Conservation (phyloP, 108 stramenopile species). For the Skeletonema potamos region DNA sequence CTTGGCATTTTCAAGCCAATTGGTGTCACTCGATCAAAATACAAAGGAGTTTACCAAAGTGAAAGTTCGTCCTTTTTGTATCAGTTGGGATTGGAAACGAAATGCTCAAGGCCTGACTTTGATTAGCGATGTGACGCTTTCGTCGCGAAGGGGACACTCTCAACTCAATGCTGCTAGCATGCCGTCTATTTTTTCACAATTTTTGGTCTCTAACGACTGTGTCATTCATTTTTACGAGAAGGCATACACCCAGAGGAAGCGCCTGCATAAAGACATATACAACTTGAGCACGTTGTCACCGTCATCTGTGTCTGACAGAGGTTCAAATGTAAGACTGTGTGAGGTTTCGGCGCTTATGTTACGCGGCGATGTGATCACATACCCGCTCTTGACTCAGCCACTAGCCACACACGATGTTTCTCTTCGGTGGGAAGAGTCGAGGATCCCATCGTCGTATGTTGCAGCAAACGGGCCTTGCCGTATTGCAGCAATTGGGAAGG, state of each 20-base stretch:
- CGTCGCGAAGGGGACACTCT: background rate
- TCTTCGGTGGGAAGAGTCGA: conserved; percentile 37
- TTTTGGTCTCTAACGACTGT: background rate
- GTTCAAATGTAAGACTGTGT: conserved; percentile 5
- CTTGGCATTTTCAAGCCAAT: conserved; percentile 25
- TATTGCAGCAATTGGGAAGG: conserved; percentile 25
- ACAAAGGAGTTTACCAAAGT: background rate
- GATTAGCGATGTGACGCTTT: background rate
- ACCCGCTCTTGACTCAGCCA: conserved; percentile 17
- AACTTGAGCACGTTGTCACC: conserved; percentile 35
- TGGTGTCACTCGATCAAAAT: background rate
- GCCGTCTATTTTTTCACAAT: conserved; percentile 24
- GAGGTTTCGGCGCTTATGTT: conserved; percentile 32
- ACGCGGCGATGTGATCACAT: conserved; percentile 21
- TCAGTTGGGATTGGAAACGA: conserved; percentile 47
- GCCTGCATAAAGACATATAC: conserved; percentile 22
- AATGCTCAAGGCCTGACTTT: conserved; percentile 27
- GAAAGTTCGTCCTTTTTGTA: conserved; percentile 19
- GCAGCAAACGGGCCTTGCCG: conserved; percentile 36
- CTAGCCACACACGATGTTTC: conserved; percentile 10
- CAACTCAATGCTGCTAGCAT: background rate
- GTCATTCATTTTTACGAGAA: conserved; percentile 34
- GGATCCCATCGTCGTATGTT: conserved; percentile 32
- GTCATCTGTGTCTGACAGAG: background rate
- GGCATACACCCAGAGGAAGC: background rate